Evolutionary conservation across 2,329 filamentous ascomycete genomes (phyloP), one percentile per base, ranked within the genome.

Genomic region (Chaetomiaceae sp.): DNA sequence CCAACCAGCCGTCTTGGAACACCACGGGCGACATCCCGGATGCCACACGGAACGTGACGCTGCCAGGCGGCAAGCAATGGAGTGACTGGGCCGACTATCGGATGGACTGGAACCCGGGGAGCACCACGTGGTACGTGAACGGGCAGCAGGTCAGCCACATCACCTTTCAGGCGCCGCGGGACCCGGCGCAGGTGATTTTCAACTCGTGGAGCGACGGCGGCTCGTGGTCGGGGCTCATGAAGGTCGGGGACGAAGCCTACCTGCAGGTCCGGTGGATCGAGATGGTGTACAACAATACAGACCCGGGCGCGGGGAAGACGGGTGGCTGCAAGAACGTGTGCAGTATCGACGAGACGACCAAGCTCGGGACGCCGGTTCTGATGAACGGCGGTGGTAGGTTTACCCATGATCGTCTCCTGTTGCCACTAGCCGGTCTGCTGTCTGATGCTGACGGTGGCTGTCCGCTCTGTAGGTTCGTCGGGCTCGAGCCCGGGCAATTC

Each of bases 191-290:
- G 33, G 60, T 76, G 30, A 67, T 74, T 33, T 66, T 76, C 58
- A 76, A 77, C 56, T 66, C 70, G 58, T 77, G 74, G 74, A 70
- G 69, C 45, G 70, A 76, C 52, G 73, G 73, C 22, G 73, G 73
- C 5, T 62, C 61, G 30, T 77, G 73, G 73, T 70, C 66, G 42
- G 73, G 72, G 4, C 65, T 69, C 38, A 75, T 75, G 72, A 59
- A 45, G 2, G 56, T 62, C 4, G 65, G 64, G 15, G 55, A 58
- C 7, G 60, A 62, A 26, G 73, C 73, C 0, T 69, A 68, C 45
- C 63, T 76, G 57, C 70, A 76, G 44, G 66, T 77, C 33, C 68
- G 72, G 59, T 77, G 72, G 72, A 70, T 77, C 43, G 73, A 77
- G 51, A 59, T 68, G 56, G 67, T 71, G 10, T 77, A 73, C 45